Evolutionary conservation across 441 rosid species (phyloP), one percentile per base, ranked within the genome.

Genomic region (Gossypium aridum): DNA sequence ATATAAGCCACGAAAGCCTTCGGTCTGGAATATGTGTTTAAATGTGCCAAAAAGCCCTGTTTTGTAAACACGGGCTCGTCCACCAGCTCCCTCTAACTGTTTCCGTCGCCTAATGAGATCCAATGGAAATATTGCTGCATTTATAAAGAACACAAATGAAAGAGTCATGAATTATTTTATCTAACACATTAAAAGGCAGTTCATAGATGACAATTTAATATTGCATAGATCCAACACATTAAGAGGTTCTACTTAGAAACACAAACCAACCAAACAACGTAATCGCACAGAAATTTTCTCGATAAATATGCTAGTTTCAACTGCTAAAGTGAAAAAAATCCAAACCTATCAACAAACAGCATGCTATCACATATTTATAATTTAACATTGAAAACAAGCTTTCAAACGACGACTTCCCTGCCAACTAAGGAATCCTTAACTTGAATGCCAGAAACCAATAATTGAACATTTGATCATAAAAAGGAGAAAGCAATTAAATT

Each of bases 81-180:
- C 97, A 22, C 97, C 97, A 5, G 88, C 91, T 63, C 99, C 99
- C 87, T 92, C 98, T 81, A 95, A 81, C 77, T 95, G 98, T 84
- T 90, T 95, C 78, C 98, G 81, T 60, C 97, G 84, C 78, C 99
- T 90, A 84, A 91, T 92, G 74, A 92, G 92, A 86, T 95, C 99
- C 66, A 95, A 78, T 1, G 98, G 99, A 79, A 95, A 95, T 9
- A 96, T 91, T 23, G 87, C 98, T 95, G 91, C 88, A 82, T 57
- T 71, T 57, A 75, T 62, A 70, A 9, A 77, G 73, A 6, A 28
- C 49, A 45, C 56, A 71, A 51, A 64, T 39, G 20, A 67, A 68
- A 43, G 70, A 74, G 4, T 57, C 5, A 22, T 6, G 2, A 47
- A 53, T 73, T 34, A 64, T 53, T 39, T 53, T 54, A 72, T 72